Evolutionary conservation across 495 filamentous ascomycete genomes (phyloP), one percentile per base, ranked within the genome.

Genomic region (Staphylotrichum tortipilum): DNA sequence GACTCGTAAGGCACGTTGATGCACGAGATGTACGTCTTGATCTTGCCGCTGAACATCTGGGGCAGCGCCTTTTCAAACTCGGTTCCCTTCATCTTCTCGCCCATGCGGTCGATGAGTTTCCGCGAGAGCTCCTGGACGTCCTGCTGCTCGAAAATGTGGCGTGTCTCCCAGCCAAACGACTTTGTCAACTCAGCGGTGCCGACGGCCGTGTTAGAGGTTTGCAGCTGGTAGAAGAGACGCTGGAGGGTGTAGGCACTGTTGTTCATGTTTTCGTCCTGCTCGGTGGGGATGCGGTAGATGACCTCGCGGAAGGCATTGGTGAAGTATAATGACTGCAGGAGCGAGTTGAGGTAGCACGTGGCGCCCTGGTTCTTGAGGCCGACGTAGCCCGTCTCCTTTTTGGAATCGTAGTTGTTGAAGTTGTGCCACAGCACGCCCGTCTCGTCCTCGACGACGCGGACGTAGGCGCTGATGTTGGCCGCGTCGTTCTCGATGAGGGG

Each of bases 361-460:
- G 92, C 92, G 50, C 92, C 92, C 67, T 99, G 92, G 59, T 99
- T 99, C 62, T 90, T 92, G 35, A 99, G 73, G 21, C 92, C 92
- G 35, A 99, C 92, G 77, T 88, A 95, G 36, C 90, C 92, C 11
- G 92, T 99, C 70, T 95, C 90, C 63, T 91, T 94, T 71, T 96
- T 99, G 15, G 94, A 97, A 60, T 99, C 92, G 59, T 98, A 98
- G 71, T 96, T 94, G 57, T 85, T 79, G 69, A 99, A 96, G 69
- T 88, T 96, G 68, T 99, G 92, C 92, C 92, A 99, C 52, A 99
- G 67, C n/a, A 99, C 92, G 44, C 92, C 92, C 3, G 92, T 99
- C 26, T 95, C 92, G 64, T 99, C 92, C 67, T 96, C 94, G 36
- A 95, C 83, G 40, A 95, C 79, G 38, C 91, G 80, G 41, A 99